A percentile compares a stretch with the other conserved stretches of the same genome.
Evolutionary conservation across 2,329 filamentous ascomycete genomes (phyloP).

Genomic region (Phialophora chinensis): DNA sequence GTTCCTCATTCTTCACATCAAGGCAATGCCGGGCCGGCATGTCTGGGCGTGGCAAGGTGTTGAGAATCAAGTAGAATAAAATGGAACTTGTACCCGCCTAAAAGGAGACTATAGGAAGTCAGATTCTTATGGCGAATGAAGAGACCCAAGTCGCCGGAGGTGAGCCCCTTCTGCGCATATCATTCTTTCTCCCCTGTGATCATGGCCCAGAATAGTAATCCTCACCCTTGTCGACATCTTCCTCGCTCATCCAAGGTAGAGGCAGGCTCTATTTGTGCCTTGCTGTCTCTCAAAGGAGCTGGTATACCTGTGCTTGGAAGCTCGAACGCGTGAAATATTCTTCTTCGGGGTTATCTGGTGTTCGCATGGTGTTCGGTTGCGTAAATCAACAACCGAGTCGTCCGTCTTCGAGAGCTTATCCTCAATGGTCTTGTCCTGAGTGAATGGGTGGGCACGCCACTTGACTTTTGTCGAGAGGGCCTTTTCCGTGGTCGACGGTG

Average conservation of each 20-base stretch:
- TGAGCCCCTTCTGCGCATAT: neutral
- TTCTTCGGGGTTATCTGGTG: conserved; percentile 23
- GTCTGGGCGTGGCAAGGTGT: neutral
- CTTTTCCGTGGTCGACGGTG: conserved; percentile 24
- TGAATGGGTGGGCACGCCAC: conserved; percentile 6
- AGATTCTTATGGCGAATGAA: neutral
- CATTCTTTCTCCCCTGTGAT: neutral
- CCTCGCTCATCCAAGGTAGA: conserved; percentile 9
- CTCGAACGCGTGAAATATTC: conserved; percentile 15
- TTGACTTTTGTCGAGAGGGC: conserved; percentile 25
- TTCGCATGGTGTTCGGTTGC: conserved; percentile 12
- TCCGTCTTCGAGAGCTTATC: neutral
- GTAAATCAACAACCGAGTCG: conserved; percentile 6
- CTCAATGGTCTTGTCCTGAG: conserved; percentile 11
- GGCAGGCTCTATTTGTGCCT: conserved; percentile 22
- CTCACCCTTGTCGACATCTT: neutral
- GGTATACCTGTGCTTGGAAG: conserved; percentile 9
- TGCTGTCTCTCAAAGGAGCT: conserved; percentile 11
- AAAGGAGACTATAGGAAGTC: neutral
- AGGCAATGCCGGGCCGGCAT: neutral
- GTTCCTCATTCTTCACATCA: neutral
- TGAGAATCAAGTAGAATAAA: neutral
- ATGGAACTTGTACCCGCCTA: neutral
- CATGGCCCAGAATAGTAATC: conserved; percentile 2
- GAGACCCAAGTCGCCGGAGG: neutral